Percentiles rank a stretch among this genome's conserved stretches.
Evolutionary conservation across 768 basidiomycete species (phyloP).

Genomic region (Lactarius quietus): DNA sequence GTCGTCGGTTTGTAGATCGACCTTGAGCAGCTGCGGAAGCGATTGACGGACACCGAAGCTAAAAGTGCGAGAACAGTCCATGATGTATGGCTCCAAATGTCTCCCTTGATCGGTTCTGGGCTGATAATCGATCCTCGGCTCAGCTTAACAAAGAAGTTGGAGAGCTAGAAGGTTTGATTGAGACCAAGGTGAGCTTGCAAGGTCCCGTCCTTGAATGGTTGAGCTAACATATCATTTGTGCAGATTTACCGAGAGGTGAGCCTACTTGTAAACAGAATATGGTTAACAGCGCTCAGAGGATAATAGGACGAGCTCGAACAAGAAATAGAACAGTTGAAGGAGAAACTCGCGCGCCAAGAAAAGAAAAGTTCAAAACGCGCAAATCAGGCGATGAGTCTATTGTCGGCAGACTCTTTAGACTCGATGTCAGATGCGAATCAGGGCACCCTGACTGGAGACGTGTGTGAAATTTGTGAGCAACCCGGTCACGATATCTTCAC

Average conservation of each 20-base stretch:
- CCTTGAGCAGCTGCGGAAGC: constrained; percentile 66
- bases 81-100: constrained; percentile 48
- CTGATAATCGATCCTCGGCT: constrained; percentile 16
- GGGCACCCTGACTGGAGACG: constrained; percentile 33
- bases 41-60: constrained; percentile 65
- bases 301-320: constrained; percentile 80
- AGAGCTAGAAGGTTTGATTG: constrained; percentile 90
- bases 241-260: constrained; percentile 83
- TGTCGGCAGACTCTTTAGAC: constrained; percentile 26
- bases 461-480: constrained; percentile 85
- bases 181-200: constrained; percentile 68
- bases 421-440: constrained; percentile 22
- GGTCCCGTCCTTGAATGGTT: neutral
- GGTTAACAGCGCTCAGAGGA: no score
- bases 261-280: constrained; percentile 1
- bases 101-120: neutral
- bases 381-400: constrained; percentile 22
- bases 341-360: constrained; percentile 57
- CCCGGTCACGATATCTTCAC: constrained; percentile 85
- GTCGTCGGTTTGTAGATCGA: constrained; percentile 46
- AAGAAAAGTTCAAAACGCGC: constrained; percentile 58
- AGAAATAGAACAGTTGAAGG: constrained; percentile 73
- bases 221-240: neutral
- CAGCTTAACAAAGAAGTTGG: constrained; percentile 90
- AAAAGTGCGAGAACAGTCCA: constrained; percentile 67